A percentile compares a stretch with the other conserved stretches of the same genome.
Conservation (phyloP, 148 eudicot species). For the Vaccinium corymbosum region DNA sequence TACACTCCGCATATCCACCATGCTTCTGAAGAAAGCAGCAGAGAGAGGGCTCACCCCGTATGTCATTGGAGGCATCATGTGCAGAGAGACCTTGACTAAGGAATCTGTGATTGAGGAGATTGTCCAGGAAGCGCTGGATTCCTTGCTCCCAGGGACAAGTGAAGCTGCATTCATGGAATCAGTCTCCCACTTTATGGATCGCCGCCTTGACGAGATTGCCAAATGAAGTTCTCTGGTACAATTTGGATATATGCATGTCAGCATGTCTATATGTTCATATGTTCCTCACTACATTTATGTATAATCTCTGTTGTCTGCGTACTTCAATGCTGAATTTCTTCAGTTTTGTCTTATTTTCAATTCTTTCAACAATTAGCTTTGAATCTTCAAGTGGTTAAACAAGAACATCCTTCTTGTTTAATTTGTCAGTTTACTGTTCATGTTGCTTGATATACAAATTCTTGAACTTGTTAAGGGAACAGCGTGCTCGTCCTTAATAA, state of each 20-base stretch:
- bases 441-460: not conserved
- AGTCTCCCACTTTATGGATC: conserved; percentile 61
- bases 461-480: not conserved
- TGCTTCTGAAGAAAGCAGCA: conserved; percentile 73
- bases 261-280: conserved; percentile 5
- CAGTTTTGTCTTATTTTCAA: not conserved
- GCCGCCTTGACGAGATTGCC: conserved; percentile 44
- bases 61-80: conserved; percentile 70
- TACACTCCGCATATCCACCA: conserved; percentile 60
- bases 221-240: not conserved
- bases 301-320: not conserved
- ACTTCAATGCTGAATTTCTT: not conserved
- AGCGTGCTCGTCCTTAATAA: not conserved
- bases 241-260: conserved; percentile 2
- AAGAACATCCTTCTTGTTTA: not conserved
- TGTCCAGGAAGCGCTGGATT: conserved; percentile 54
- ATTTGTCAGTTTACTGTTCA: not conserved
- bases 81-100: conserved; percentile 52
- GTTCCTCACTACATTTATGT: not conserved
- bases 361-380: not conserved
- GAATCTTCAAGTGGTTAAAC: not conserved
- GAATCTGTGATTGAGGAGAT: conserved; percentile 69
- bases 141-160: conserved; percentile 51
- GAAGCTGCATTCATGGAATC: conserved; percentile 59
- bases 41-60: conserved; percentile 60